Conservation (phyloP, 2,329 filamentous ascomycete genomes). For the Arthrobotrys megalospora region DNA sequence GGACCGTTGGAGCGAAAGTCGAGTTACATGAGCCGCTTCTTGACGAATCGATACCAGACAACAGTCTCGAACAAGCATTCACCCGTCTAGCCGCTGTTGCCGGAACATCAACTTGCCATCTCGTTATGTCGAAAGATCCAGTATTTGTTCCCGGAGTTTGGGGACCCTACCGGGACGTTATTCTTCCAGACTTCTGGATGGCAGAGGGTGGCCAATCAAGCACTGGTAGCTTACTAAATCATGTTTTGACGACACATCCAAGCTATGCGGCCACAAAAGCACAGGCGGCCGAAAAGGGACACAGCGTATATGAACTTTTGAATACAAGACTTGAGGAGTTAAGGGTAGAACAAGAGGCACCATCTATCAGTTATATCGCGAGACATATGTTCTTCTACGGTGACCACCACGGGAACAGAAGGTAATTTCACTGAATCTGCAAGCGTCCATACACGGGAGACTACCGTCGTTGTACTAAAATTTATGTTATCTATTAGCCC, state of each 20-base stretch:
- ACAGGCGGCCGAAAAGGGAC: constrained; percentile 83
- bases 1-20: constrained; percentile 97
- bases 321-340: constrained; percentile 88
- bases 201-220: constrained; percentile 97
- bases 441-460: background rate
- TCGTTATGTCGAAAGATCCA: constrained; percentile 93
- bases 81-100: constrained; percentile 93
- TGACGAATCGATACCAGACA: constrained; percentile 78
- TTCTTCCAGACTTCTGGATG: constrained; percentile 94
- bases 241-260: constrained; percentile 94
- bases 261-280: constrained; percentile 86
- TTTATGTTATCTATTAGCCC: constrained; percentile 69
- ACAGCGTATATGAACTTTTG: constrained; percentile 94
- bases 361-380: constrained; percentile 85
- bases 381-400: constrained; percentile 99
- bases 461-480: background rate
- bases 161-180: constrained; percentile 95
- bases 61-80: constrained; percentile 93
- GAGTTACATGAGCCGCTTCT: constrained; percentile 79
- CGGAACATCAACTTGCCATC: constrained; percentile 95
- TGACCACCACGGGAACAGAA: constrained; percentile 96
- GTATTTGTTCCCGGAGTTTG: constrained; percentile 96
- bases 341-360: constrained; percentile 78
- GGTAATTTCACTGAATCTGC: constrained; percentile 66
- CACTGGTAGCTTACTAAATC: constrained; percentile 92